phyloP scores from a whole-genome alignment of 371 early-diverging fungal genomes.

The Syncephalastrum sp. region DNA sequence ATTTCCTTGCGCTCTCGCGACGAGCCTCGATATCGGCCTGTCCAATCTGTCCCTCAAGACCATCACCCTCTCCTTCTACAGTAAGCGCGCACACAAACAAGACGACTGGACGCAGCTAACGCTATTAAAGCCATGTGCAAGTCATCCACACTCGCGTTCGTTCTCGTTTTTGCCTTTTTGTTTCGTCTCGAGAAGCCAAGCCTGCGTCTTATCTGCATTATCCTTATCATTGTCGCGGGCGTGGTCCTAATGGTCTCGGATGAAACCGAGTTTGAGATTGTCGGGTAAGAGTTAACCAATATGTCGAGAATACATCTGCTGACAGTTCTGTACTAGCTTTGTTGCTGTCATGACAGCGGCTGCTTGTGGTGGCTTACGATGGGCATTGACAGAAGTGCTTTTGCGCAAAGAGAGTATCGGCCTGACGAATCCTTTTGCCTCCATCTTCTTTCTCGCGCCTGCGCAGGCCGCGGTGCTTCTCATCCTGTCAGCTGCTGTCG shows the following conservation, averaged over 20 bases:
- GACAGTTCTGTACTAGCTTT: slow-evolving; percentile 19
- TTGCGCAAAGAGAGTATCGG: slow-evolving; percentile 71
- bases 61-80: slow-evolving; percentile 89
- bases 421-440: slow-evolving; percentile 82
- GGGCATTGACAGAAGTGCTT: slow-evolving; percentile 88
- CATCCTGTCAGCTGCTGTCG: slow-evolving; percentile 61
- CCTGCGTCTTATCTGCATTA: slow-evolving; percentile 66
- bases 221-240: slow-evolving; percentile 76
- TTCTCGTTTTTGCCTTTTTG: slow-evolving; percentile 84
- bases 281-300: slow-evolving; percentile 45
- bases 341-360: slow-evolving; percentile 74
- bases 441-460: slow-evolving; percentile 75
- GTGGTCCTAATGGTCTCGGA: slow-evolving; percentile 85
- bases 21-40: slow-evolving; percentile 88
- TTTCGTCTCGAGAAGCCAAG: slow-evolving; percentile 81
- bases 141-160: slow-evolving; percentile 84
- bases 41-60: slow-evolving; percentile 82
- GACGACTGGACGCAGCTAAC: background rate
- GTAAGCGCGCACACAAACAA: slow-evolving; percentile 28
- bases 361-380: slow-evolving; percentile 81
- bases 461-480: slow-evolving; percentile 69
- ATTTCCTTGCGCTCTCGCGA: slow-evolving; percentile 85
- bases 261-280: slow-evolving; percentile 71
- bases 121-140: slow-evolving; percentile 81
- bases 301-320: background rate